Evolutionary conservation across 805 yeast genomes (phyloP), one percentile per base, ranked within the genome.

Genomic region (Schwanniomyces occidentalis): DNA sequence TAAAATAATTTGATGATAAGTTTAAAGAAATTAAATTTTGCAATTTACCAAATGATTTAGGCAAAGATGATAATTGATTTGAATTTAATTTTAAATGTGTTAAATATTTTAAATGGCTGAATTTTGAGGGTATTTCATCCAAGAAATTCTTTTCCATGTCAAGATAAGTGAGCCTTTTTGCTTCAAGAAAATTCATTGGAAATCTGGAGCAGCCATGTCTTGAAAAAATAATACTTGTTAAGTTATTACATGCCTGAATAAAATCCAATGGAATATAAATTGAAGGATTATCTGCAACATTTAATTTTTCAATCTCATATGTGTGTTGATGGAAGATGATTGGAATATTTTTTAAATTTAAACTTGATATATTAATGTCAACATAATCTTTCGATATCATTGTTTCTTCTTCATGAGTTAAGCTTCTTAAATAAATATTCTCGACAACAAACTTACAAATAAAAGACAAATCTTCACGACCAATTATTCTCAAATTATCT

Each of bases 261-360:
- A 90, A 90, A 52, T 89, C 96, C 36, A 78, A 63, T 0, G 97
- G 95, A 21, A 90, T 66, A 40, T 80, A 78, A 34, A 91, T 82
- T 12, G 95, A 84, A 4, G 96, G 95, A 54, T 90, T 90, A 43
- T 83, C 78, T 2, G 95, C 84, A 6, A 88, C 87, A 57, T 90
- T 91, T 41, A 90, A 68, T 41, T 81, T 73, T 47, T 84, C 85
- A 38, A 90, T 87, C 42, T 86, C 91, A 37, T 82, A 75, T 0
- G 95, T 85, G 40, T 79, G 85, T 46, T 79, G 85, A 54, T 83
- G 88, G 43, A 90, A 76, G 18, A 84, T 73, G 35, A 87, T 83
- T 0, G 97, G 97, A 6, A 91, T 85, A 13, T 87, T 86, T 42
- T 86, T 87, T 37, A 90, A 65, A 47, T 84, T 82, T 66, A 84